Base-by-base conservation (phyloP, 1,284 basidiomycete species). In the Caloboletus inedulis region DNA sequence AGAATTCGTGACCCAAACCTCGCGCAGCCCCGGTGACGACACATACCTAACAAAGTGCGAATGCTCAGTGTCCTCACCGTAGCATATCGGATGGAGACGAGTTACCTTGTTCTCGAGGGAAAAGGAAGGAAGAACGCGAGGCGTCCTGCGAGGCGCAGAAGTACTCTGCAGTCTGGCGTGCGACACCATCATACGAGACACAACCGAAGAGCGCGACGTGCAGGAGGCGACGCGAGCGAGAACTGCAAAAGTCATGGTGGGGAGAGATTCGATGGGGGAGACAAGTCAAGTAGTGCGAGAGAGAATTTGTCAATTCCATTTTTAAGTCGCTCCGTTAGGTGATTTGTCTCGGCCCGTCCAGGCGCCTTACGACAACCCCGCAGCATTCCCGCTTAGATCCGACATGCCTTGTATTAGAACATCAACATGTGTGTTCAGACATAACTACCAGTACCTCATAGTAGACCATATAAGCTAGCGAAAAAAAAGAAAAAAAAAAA, bases 11-110 rank as follows among this genome's bases (percentile, higher is more conserved):
- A 14, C 94, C 94, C 34, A 97, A 74, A 13, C 95, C 95, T 62
- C 91, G 81, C 16, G 93, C 95, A 49, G 88, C 96, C 49, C 95
- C 95, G n/a, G 95, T 98, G 51, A 98, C 85, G 60, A 96, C 76
- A 73, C 90, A 94, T 44, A 95, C 92, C 86, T 97, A 71, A 29
- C 12, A 25, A 30, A 42, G 5, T 34, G 37, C n/a, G 31, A 47
- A 19, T 21, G 3, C 8, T 59, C 25, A 47, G 42, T 19, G 21
- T 30, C 10, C n/a, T 35, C 6, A 8, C 25, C 23, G 33, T 19
- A n/a, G 9, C 19, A 1, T 27, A n/a, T 30, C 30, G 4, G 34
- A 42, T 29, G 10, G 19, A 36, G 5, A 9, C 16, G 3, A 16
- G 47, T 62, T 52, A 84, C 87, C 76, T 89, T 90, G 62, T 77